phyloP scores from a whole-genome alignment of 331 rosid species.

The Cydonia oblonga region DNA sequence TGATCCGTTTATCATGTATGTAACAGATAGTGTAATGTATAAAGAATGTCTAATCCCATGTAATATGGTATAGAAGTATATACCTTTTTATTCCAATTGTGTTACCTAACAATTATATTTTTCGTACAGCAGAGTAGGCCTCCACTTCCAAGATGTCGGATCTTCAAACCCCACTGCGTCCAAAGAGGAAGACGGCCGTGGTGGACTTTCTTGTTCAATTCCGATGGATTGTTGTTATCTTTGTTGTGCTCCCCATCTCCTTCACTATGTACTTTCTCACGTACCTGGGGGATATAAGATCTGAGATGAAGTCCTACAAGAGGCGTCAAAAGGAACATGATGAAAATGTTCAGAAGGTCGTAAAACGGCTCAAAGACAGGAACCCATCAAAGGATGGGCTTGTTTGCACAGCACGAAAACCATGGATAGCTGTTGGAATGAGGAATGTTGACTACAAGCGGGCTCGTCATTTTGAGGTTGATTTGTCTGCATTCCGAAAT shows the following conservation, averaged over 20 bases:
- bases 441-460: slow-evolving; percentile 93
- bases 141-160: slow-evolving; percentile 52
- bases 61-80: background rate
- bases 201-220: slow-evolving; percentile 84
- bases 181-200: slow-evolving; percentile 80
- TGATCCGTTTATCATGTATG: background rate
- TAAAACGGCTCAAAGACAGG: slow-evolving; percentile 79
- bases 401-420: slow-evolving; percentile 93
- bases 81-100: background rate
- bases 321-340: slow-evolving; percentile 81
- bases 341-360: slow-evolving; percentile 73
- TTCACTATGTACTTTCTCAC: slow-evolving; percentile 75
- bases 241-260: slow-evolving; percentile 89
- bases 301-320: slow-evolving; percentile 82
- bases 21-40: background rate
- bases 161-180: slow-evolving; percentile 73
- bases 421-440: slow-evolving; percentile 97
- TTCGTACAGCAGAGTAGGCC: background rate
- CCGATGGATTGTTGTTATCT: slow-evolving; percentile 85
- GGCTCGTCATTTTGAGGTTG: slow-evolving; percentile 93
- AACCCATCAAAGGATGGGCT: slow-evolving; percentile 84
- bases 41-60: background rate
- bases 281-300: slow-evolving; percentile 79
- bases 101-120: background rate
- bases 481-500: slow-evolving; percentile 75